These are phyloP conservation scores for Cordyceps fumosorosea DNA, from an alignment of 2,329 filamentous ascomycete species.

Conservation along the genomic window DNA sequence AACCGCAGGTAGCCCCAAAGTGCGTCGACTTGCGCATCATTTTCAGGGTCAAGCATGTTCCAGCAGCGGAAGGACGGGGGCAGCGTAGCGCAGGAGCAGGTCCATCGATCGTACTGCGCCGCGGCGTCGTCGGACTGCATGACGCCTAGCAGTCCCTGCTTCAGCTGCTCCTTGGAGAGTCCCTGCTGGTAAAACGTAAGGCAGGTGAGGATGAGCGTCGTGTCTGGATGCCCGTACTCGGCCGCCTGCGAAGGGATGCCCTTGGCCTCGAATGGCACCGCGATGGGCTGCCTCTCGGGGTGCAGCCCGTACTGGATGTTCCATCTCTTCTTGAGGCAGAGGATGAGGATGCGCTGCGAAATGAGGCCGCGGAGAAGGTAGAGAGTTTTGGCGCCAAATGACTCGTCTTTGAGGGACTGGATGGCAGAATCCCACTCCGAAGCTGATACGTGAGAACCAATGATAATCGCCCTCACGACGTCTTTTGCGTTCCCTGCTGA, in stretches of 20 bases:
- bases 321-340: slow-evolving; percentile 57
- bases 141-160: slow-evolving; percentile 42
- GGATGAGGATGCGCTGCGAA: slow-evolving; percentile 50
- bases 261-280: slow-evolving; percentile 62
- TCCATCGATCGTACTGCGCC: slow-evolving; percentile 48
- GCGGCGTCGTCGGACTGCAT: slow-evolving; percentile 50
- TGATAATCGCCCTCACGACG: neutral
- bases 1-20: slow-evolving; percentile 46
- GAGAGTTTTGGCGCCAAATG: slow-evolving; percentile 27
- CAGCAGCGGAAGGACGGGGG: slow-evolving; percentile 43
- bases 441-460: neutral
- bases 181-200: slow-evolving; percentile 62
- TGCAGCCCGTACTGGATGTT: slow-evolving; percentile 60
- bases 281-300: slow-evolving; percentile 48
- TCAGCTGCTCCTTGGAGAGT: slow-evolving; percentile 41
- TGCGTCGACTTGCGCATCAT: slow-evolving; percentile 41
- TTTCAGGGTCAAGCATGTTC: slow-evolving; percentile 53
- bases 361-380: slow-evolving; percentile 59
- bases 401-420: slow-evolving; percentile 22
- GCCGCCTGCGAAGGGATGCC: slow-evolving; percentile 55
- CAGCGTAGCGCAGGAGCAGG: slow-evolving; percentile 30
- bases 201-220: slow-evolving; percentile 57
- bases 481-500: neutral
- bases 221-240: slow-evolving; percentile 63
- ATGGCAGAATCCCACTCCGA: neutral